A percentile compares a stretch with the other conserved stretches of the same genome.
Conservation (phyloP, 192 early-diverging fungal genomes). For the Coemansia sp. region DNA sequence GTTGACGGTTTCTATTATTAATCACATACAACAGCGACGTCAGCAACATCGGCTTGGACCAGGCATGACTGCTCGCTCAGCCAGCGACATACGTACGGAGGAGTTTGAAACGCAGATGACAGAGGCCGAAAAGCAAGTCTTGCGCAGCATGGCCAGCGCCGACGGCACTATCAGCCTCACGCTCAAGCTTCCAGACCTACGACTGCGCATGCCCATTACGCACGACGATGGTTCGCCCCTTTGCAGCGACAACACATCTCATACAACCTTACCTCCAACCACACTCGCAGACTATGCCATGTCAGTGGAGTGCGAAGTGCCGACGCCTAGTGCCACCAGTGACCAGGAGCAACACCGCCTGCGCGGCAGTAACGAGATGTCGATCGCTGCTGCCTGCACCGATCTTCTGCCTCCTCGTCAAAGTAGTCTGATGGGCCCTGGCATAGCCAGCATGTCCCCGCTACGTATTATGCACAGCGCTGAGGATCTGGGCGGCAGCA, state of each 20-base stretch:
- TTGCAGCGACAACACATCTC: constrained; percentile 2
- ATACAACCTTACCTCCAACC: constrained; percentile 4
- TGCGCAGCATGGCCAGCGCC: constrained; percentile 22
- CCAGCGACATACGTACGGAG: constrained; percentile 5
- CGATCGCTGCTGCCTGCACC: constrained; percentile 3
- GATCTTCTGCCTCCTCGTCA: constrained; percentile 2
- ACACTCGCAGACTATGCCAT: constrained; percentile 5
- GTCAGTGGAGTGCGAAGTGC: not conserved
- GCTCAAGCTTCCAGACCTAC: constrained; percentile 31
- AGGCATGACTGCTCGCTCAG: not conserved
- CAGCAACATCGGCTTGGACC: not conserved
- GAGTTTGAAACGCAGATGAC: constrained; percentile 36
- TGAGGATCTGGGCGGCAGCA: not conserved
- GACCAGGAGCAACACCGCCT: not conserved
- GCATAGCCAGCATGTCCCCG: not conserved
- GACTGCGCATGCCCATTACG: constrained; percentile 21
- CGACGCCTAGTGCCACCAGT: not conserved
- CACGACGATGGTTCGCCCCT: not conserved
- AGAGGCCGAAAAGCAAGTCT: constrained; percentile 22
- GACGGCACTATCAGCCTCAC: constrained; percentile 30
- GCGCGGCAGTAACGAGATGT: not conserved
- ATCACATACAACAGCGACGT: not conserved
- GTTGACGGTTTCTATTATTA: not conserved
- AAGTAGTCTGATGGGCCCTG: not conserved
- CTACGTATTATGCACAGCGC: not conserved